A percentile compares a stretch with the other conserved stretches of the same genome.
Conservation (phyloP, 352 stramenopile species). For the Phytopythium delawarense region DNA sequence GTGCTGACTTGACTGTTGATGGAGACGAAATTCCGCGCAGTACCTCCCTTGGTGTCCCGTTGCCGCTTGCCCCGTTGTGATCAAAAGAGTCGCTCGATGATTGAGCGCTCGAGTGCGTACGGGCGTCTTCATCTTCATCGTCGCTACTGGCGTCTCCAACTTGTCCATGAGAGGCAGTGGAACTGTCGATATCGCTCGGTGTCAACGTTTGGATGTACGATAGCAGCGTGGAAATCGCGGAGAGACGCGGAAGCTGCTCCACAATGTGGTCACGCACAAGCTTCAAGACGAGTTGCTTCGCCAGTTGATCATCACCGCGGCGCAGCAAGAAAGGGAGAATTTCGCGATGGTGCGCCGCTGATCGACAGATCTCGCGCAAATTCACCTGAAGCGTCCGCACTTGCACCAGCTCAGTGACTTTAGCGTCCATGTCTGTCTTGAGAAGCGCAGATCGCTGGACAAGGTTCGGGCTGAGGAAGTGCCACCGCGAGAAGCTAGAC, state of each 20-base stretch:
- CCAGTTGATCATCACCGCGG: conserved; percentile 35
- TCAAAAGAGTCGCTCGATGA: neutral
- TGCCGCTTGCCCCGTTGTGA: neutral
- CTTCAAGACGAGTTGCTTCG: conserved; percentile 45
- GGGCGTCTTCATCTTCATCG: neutral
- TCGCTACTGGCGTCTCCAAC: neutral
- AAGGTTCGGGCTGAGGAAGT: conserved; percentile 59
- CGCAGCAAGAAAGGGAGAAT: conserved; percentile 70
- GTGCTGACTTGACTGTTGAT: neutral
- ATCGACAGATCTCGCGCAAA: conserved; percentile 46
- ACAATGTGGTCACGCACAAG: conserved; percentile 51
- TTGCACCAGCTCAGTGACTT: conserved; percentile 31
- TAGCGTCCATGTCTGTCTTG: conserved; percentile 18
- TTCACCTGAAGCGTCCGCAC: conserved; percentile 73
- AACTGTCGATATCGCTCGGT: conserved; percentile 1
- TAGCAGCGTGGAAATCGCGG: conserved; percentile 30
- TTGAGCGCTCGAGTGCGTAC: neutral
- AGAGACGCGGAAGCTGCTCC: conserved; percentile 39
- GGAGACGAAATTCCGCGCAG: neutral
- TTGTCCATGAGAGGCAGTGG: neutral
- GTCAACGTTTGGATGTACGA: conserved; percentile 39
- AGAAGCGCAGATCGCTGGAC: conserved; percentile 29
- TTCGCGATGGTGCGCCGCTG: conserved; percentile 49
- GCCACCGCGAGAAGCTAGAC: conserved; percentile 44
- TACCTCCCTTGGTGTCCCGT: neutral